These are phyloP conservation scores for Hypomontagnella monticulosa DNA, from an alignment of 495 filamentous ascomycete species.

Conservation along the genomic window DNA sequence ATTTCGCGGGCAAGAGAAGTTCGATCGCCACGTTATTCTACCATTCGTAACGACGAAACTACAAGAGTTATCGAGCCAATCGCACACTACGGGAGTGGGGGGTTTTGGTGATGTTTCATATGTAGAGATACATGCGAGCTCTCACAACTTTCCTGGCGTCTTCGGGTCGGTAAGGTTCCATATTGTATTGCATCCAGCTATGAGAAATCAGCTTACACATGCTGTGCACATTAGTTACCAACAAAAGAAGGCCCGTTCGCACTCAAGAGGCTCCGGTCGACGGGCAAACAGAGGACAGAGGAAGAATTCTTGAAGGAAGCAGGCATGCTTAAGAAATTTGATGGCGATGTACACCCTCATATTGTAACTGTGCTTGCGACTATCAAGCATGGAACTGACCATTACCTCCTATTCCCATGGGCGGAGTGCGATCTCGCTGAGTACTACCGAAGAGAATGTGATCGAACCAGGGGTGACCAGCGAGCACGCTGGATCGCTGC, in stretches of 20 bases:
- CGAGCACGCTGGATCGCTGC: conserved; percentile 23
- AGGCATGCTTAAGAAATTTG: conserved; percentile 37
- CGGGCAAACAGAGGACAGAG: neutral
- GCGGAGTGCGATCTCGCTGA: conserved; percentile 31
- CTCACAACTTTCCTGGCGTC: conserved; percentile 21
- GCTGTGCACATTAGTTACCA: conserved; percentile 16
- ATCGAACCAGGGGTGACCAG: conserved; percentile 7
- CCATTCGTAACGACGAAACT: neutral
- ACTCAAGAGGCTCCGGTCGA: conserved; percentile 3
- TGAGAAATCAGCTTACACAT: too few relatives aligned
- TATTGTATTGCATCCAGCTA: too few relatives aligned
- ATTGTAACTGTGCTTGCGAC: conserved; percentile 37
- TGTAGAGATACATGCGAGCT: conserved; percentile 10
- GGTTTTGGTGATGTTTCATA: conserved; percentile 11
- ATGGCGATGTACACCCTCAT: conserved; percentile 26
- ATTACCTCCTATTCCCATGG: conserved; percentile 37
- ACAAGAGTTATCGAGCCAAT: neutral
- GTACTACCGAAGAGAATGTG: conserved; percentile 15
- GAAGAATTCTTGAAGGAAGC: conserved; percentile 23
- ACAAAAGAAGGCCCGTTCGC: conserved; percentile 13
- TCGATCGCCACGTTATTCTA: neutral
- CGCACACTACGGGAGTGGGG: conserved; percentile 2
- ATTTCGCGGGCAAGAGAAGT: neutral
- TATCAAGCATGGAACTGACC: conserved; percentile 27
- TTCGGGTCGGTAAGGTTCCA: too few relatives aligned